Base-by-base conservation (phyloP, 345 rosid species). In the Syzygium aqueum region DNA sequence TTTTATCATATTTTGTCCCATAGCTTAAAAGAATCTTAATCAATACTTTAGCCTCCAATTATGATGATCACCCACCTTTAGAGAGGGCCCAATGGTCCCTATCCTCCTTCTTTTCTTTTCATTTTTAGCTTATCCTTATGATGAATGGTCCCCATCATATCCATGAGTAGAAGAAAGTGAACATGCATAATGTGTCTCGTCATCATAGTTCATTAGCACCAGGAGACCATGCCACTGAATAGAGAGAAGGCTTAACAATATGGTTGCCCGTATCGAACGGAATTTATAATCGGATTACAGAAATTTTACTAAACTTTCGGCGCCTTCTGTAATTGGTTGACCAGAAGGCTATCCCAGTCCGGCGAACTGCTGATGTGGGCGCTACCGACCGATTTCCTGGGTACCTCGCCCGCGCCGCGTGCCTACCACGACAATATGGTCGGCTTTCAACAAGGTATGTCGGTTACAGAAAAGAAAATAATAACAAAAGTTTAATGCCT, bases 361-460 rank as follows among this genome's bases (percentile, higher is more conserved):
- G 17, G 6, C 0, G 0, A 0, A 4, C 5, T 17, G 6, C 11
- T 67, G 16, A 65, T 15, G 22, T 30, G 22, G 22, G 22, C 1
- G 22, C 11, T 3, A 65, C 5, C 6, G 21, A 52, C 0, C 54
- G 16, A 16, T 52, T 52, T 53, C 6, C 25, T 53, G 3, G 25
- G 2, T 67, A 73, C 37, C 49, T 0, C 0, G 3, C 10, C 2
- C 4, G 23, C 3, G 14, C 4, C 2, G 19, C 2, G 4, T 73
- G 49, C 19, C 6, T 6, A 6, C 4, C 49, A 5, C 8, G 0
- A 1, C 1, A 19, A 11, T 73, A 19, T 33, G 49, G 27, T 73
- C 1, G 8, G 11, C 10, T 37, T 19, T 73, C 25, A 33, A 7
- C 5, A 46, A 2, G 3, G 7, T 1, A 21, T 1, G 2, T 9